phyloP scores from a whole-genome alignment of 2,329 filamentous ascomycete genomes.

The Calonectria ilicicola region DNA sequence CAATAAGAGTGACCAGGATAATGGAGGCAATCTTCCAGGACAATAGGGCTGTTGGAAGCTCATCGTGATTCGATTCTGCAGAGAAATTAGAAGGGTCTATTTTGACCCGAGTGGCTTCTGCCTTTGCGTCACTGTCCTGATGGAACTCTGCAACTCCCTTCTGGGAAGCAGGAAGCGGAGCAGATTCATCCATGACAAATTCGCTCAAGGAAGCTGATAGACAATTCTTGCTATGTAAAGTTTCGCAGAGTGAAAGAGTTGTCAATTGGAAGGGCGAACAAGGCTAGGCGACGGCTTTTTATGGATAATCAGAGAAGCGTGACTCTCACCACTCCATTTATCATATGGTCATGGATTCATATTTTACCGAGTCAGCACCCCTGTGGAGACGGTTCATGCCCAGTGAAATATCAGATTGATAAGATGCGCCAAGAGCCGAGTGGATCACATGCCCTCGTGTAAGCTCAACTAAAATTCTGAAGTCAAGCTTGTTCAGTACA shows the following conservation, averaged over 20 bases:
- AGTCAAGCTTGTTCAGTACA: neutral
- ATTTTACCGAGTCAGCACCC: neutral
- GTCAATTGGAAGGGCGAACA: too few species aligned
- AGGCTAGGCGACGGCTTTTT: neutral
- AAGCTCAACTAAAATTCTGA: neutral
- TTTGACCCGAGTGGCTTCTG: neutral
- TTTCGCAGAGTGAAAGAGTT: neutral
- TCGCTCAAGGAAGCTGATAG: too few species aligned
- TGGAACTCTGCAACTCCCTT: neutral
- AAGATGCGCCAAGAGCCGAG: neutral
- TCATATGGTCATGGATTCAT: neutral
- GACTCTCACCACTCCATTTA: neutral
- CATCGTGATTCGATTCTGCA: neutral
- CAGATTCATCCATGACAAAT: neutral
- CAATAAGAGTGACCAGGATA: conserved; percentile 61
- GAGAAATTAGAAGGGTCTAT: neutral
- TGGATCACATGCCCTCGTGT: neutral
- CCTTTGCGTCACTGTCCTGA: neutral
- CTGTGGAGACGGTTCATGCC: neutral
- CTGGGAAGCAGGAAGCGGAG: neutral
- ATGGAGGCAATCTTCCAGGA: conserved; percentile 51
- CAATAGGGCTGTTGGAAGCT: conserved; percentile 27
- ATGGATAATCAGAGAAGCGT: neutral
- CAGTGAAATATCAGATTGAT: conserved; percentile 3
- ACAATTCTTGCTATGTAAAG: too few species aligned